Evolutionary conservation across 2,329 filamentous ascomycete genomes (phyloP), one percentile per base, ranked within the genome.

Genomic region (Nannizzia gypsea): DNA sequence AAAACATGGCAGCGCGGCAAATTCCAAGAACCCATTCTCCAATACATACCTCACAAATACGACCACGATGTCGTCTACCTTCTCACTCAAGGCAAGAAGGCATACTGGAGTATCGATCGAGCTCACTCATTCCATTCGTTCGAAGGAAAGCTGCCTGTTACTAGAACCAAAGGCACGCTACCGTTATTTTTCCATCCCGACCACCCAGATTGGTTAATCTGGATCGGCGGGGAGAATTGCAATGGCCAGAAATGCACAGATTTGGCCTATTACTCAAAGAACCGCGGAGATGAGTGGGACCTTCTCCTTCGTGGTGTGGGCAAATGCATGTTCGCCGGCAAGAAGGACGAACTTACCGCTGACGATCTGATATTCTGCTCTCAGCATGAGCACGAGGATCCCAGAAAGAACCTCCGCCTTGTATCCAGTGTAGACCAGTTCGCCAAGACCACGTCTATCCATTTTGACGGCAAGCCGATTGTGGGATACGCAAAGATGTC

Each of bases 401-500:
- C 78, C 20, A 84, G 77, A 26, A 86, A 85, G 40, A 81, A 84
- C 1, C 75, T 87, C 55, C 81, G 87, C 64, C 81, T 99, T 31
- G 73, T 90, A 15, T 87, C 87, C 44, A 96, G 87, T 71, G 80
- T 89, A 48, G 85, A 95, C 67, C 90, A 86, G 74, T 95, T 95
- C 68, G 75, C 77, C 11, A 81, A 85, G 58, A 80, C 83, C 63
- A 81, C 85, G 66, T 76, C 77, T 13, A 77, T 83, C 22, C 80
- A 83, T 61, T 84, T 87, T 69, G 20, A 54, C n/a, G 50, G 50
- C 31, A 79, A 82, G 24, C 81, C 91, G 62, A 87, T 96, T 46
- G 83, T 87, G 66, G 86, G 87, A 66, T 97, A 95, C 73, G 92
- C 90, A 1, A 95, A 88, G 3, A 97, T 96, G 92, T 86, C 88